A percentile compares a stretch with the other conserved stretches of the same genome.
Evolutionary conservation across 2,329 filamentous ascomycete species (phyloP).

Genomic region (Didymella pinodella): DNA sequence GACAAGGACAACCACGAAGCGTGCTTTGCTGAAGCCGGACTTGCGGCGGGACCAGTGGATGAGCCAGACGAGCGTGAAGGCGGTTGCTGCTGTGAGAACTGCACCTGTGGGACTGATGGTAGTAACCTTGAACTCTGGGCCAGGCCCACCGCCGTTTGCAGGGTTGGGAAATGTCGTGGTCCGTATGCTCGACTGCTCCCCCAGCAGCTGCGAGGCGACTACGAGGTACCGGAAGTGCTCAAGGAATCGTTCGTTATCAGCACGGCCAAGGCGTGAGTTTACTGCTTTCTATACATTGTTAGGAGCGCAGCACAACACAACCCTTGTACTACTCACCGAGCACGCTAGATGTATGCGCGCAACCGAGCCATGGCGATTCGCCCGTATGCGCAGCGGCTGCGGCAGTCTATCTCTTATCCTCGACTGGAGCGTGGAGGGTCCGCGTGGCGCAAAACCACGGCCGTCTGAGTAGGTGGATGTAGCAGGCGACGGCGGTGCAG

Average conservation of each 20-base stretch:
- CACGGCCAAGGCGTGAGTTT: conserved; percentile 74
- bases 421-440: conserved; percentile 58
- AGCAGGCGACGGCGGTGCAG: conserved; percentile 34
- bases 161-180: conserved; percentile 41
- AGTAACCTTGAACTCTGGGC: conserved; percentile 49
- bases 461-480: conserved; percentile 27
- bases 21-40: conserved; percentile 64
- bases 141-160: conserved; percentile 33
- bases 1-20: conserved; percentile 56
- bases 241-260: conserved; percentile 84
- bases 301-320: conserved; percentile 8
- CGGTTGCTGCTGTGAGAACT: conserved; percentile 67
- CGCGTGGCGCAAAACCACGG: conserved; percentile 59
- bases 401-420: conserved; percentile 60
- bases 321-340: conserved; percentile 40
- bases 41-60: conserved; percentile 73
- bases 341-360: conserved; percentile 50
- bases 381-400: conserved; percentile 54
- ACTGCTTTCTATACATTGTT: conserved; percentile 66
- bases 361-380: conserved; percentile 48
- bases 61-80: conserved; percentile 70
- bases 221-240: conserved; percentile 94
- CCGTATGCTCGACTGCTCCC: conserved; percentile 61
- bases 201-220: conserved; percentile 87
- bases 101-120: conserved; percentile 70